Evolutionary conservation across 2,329 filamentous ascomycete species (phyloP), one percentile per base, ranked within the genome.

Genomic region (Xylariaceae sp.): DNA sequence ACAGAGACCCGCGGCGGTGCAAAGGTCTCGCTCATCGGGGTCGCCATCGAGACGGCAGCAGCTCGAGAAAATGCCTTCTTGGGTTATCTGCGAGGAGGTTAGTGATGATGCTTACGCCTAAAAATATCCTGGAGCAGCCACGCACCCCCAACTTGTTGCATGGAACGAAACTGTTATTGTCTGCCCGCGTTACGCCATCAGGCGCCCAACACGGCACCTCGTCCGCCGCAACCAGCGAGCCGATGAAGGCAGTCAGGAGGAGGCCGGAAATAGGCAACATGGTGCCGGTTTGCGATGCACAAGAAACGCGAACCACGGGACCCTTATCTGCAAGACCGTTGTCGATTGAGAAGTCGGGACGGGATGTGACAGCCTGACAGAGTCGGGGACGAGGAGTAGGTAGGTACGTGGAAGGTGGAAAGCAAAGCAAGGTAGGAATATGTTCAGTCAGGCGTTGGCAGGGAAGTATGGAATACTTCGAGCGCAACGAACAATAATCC

Each of bases 111-210:
- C 23, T 30, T 30, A 30, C 23, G 23, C 23, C 23, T 30, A 30
- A 30, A 30, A 30, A 30, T 30, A 30, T 5, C 23, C 23, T 5
- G 23, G 23, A 30, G 23, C 2, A 30, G 23, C 13, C 63, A 64
- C 52, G 72, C 71, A 7, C 71, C 23, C 23, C 71, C 9, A 72
- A 68, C 55, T 71, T 72, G 59, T 73, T 73, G 61, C 71, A 73
- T 1, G 71, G 69, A 4, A 72, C 68, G 51, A 71, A 68, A 1
- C 66, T 71, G 10, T 68, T 63, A 57, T 72, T 67, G 18, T 62
- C 42, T 17, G 68, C 71, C 7, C 64, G 8, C 2, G 65, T 69
- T n/a, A 45, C 11, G 37, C 71, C 71, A 30, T 72, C 67, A 2
- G 71, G 71, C 3, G 71, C 71, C 53, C 64, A 73, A 52, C 71